These are phyloP conservation scores for Aspergillus sp. DNA, from an alignment of 2,329 filamentous ascomycete species.

Conservation along the genomic window DNA sequence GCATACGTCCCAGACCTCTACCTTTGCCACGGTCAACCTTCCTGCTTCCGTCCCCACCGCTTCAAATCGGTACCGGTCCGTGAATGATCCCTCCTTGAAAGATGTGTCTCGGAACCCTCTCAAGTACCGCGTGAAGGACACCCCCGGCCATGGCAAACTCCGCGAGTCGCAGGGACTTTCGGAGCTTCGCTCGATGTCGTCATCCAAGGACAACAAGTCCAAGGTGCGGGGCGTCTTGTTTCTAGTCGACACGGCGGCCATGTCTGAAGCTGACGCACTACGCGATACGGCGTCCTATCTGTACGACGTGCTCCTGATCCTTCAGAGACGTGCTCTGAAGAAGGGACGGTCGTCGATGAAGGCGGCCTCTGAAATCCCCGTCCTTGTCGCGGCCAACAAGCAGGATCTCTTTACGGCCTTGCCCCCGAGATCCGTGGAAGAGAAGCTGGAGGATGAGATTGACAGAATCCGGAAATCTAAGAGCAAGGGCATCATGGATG, in stretches of 20 bases:
- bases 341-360: constrained; percentile 54
- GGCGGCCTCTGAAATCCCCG: constrained; percentile 61
- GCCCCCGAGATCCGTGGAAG: constrained; percentile 72
- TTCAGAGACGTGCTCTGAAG: constrained; percentile 71
- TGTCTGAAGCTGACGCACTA: constrained; percentile 53
- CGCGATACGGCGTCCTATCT: constrained; percentile 78
- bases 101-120: constrained; percentile 37
- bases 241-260: constrained; percentile 77
- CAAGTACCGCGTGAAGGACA: constrained; percentile 60
- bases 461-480: constrained; percentile 72
- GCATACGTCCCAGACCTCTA: constrained; percentile 63
- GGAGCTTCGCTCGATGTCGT: constrained; percentile 33
- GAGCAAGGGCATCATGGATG: constrained; percentile 79
- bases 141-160: constrained; percentile 93
- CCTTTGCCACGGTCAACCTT: constrained; percentile 57
- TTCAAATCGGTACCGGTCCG: constrained; percentile 64
- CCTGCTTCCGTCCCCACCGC: constrained; percentile 52
- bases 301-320: constrained; percentile 78
- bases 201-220: constrained; percentile 34
- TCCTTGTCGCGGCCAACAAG: constrained; percentile 92
- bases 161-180: constrained; percentile 59
- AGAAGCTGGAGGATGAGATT: constrained; percentile 76
- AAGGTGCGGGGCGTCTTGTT: constrained; percentile 74
- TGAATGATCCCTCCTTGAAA: constrained; percentile 66
- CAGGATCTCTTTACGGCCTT: constrained; percentile 91